A percentile compares a stretch with the other conserved stretches of the same genome.
Conservation (phyloP, 208 protist species). For the Angomonas deanei region DNA sequence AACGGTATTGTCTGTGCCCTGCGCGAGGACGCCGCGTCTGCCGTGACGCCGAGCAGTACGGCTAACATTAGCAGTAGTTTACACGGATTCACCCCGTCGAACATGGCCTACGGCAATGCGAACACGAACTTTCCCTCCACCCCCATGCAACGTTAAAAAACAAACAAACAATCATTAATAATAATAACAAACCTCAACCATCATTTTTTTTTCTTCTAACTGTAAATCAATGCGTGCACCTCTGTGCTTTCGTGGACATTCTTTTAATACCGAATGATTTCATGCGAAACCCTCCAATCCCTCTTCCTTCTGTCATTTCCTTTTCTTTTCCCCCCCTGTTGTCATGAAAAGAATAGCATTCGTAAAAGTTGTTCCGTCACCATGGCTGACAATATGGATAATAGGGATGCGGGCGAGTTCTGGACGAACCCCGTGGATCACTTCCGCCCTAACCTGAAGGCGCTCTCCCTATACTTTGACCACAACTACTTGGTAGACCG, state of each 20-base stretch:
- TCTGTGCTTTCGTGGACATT: not conserved
- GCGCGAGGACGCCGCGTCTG: slow-evolving; percentile 77
- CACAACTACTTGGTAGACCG: slow-evolving; percentile 72
- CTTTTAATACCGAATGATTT: no score
- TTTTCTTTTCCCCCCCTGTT: not conserved
- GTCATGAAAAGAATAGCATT: not conserved
- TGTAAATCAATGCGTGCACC: no score
- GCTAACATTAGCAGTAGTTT: slow-evolving; percentile 14
- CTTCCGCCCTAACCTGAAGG: slow-evolving; percentile 87
- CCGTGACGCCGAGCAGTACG: slow-evolving; percentile 70
- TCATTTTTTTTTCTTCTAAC: slow-evolving; percentile 4
- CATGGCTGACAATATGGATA: not conserved
- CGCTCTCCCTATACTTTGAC: slow-evolving; percentile 84
- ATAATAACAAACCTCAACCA: no score
- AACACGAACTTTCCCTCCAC: slow-evolving; percentile 27
- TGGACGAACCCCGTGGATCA: slow-evolving; percentile 90
- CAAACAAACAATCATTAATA: not conserved
- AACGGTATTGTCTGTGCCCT: slow-evolving; percentile 95
- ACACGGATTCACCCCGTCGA: slow-evolving; percentile 25
- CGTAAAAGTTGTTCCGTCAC: no score
- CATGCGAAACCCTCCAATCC: no score
- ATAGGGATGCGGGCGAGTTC: slow-evolving; percentile 43
- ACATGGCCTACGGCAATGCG: slow-evolving; percentile 19
- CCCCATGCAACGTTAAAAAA: slow-evolving; percentile 12
- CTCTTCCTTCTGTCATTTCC: slow-evolving; percentile 3